A percentile compares a stretch with the other conserved stretches of the same genome.
Evolutionary conservation across 106 monocot genomes (phyloP).

Genomic region (Dioscorea alata): DNA sequence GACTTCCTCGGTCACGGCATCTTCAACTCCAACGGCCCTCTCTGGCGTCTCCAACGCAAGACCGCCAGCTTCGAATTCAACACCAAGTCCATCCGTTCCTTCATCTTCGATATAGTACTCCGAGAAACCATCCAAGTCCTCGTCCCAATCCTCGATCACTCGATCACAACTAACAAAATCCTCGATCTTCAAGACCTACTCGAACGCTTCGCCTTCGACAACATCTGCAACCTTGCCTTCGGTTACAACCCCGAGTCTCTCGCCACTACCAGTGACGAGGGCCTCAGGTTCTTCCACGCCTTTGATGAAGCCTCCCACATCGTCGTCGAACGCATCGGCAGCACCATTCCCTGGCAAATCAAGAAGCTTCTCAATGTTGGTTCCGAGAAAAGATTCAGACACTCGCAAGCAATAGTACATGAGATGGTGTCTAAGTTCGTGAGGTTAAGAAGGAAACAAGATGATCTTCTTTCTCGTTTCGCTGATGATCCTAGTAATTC

Average conservation of each 20-base stretch:
- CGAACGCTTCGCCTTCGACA: slow-evolving; percentile 31
- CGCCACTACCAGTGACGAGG: neutral
- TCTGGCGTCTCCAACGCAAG: slow-evolving; percentile 12
- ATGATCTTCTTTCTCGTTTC: slow-evolving; percentile 5
- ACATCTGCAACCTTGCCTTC: slow-evolving; percentile 23
- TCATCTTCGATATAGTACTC: slow-evolving; percentile 11
- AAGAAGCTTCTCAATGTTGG: slow-evolving; percentile 7
- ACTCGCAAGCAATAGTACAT: neutral
- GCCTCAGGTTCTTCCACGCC: slow-evolving; percentile 14
- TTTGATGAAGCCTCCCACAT: slow-evolving; percentile 5
- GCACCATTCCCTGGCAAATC: neutral
- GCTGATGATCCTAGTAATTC: neutral
- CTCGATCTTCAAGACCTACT: slow-evolving; percentile 29
- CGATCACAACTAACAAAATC: neutral
- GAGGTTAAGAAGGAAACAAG: neutral
- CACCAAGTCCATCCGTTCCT: slow-evolving; percentile 16
- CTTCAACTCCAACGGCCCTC: slow-evolving; percentile 12
- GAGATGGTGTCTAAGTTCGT: slow-evolving; percentile 3
- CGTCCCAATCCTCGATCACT: neutral
- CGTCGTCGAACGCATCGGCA: neutral
- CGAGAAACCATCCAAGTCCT: slow-evolving; percentile 1
- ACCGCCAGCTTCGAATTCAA: slow-evolving; percentile 18
- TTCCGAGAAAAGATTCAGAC: slow-evolving; percentile 5
- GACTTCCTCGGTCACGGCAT: slow-evolving; percentile 14
- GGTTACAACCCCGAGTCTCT: slow-evolving; percentile 13